Evolutionary conservation across 208 protist species (phyloP), one percentile per base, ranked within the genome.

Genomic region (Tritrichomonas musculus): DNA sequence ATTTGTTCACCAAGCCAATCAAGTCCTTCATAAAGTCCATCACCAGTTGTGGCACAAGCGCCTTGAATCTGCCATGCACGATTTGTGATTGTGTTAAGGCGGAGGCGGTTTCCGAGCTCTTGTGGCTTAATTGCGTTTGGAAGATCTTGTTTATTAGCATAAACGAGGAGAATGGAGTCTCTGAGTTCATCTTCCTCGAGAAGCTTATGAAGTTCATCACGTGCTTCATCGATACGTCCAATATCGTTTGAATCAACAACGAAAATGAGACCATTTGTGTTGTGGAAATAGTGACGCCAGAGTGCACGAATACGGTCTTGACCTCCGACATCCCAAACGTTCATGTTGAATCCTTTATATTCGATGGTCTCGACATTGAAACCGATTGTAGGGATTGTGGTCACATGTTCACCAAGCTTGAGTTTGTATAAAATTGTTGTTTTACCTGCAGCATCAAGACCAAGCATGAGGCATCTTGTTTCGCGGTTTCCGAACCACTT

Each of bases 121-220:
- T 97, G 97, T 30, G 96, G 97, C 94, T 95, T 97, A 97, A 99
- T 98, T 20, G 98, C 97, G 94, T 99, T 98, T 49, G 98, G 98
- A 50, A 99, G 94, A 96, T 99, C 98, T 95, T 99, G 97, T 96
- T 99, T 99, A 97, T 99, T 99, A 20, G 98, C 98, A 93, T 99
- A 99, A 8, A 99, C 97, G 13, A 99, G 96, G 17, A 99, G 94
- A 11, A 97, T 94, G 13, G 97, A 97, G 93, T 99, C 98, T 84
- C 97, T 95, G 27, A 99, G 97, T 94, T 99, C 98, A 92, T 99
- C 98, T 95, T 99, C 98, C 13, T 95, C 94, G n/a, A 99, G 93
- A 96, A 99, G 98, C 93, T 97, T 97, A 88, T 98, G 96, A 88
- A 96, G 93, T 94, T 96, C 95, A 49, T 95, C 95, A 55, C 94